Base-by-base conservation (phyloP, 108 stramenopile genomes). In the Skeletonema potamos region DNA sequence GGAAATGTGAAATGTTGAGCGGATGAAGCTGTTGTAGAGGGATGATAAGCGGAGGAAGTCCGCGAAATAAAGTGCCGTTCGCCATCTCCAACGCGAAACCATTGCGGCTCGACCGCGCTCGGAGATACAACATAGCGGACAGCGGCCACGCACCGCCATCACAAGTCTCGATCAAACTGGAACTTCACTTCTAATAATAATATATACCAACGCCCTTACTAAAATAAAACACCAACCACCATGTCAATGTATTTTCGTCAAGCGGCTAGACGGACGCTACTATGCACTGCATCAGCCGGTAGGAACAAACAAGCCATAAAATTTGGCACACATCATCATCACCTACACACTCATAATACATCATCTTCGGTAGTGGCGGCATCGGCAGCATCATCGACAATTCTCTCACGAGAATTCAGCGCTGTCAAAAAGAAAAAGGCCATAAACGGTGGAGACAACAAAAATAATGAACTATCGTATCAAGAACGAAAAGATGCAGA, bases 401-500 rank as follows among this genome's bases (percentile, higher is more conserved):
- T 46, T 58, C 27, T 33, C 11, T 26, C 27, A 41, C 62, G 62
- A 33, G 20, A 56, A 34, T 64, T 72, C 72, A 64, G 55, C 27
- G 55, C 62, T 8, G 62, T 54, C 56, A 60, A 66, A 17, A 66
- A 66, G 26, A 24, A 24, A 12, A 18, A 44, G 2, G 29, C 36
- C 39, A 41, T n/a, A 22, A 22, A 58, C 5, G 13, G 59, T 17
- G 41, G 33, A 0, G 27, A 62, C 33, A 37, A 29, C 1, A 57
- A 62, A 0, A 20, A 33, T 24, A 26, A 44, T 0, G 55, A 57
- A 36, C 41, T 58, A 54, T 55, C 74, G 32, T 81, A 76, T 28
- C 62, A 70, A 58, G 74, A 34, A 8, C 68, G 74, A 0, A 74
- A 81, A 64, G 76, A 62, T 27, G 85, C 81, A 15, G 65, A 51